These are phyloP conservation scores for Penstemon newberryi DNA, from an alignment of 257 asterid species.

Conservation along the genomic window DNA sequence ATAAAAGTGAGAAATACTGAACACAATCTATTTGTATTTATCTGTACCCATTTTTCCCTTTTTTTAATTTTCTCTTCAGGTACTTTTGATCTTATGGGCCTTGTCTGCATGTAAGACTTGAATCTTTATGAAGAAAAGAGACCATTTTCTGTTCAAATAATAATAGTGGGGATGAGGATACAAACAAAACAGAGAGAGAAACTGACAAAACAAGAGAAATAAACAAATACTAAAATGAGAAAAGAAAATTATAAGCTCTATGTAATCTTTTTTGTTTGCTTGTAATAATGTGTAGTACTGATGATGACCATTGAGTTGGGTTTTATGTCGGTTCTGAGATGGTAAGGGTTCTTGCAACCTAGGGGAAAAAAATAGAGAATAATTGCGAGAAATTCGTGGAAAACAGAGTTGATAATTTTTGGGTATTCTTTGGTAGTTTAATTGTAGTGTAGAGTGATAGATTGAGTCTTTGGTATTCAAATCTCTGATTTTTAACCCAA, in stretches of 20 bases:
- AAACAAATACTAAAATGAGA: constrained; percentile 10
- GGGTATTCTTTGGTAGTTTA: too few species aligned
- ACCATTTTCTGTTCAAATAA: constrained; percentile 38
- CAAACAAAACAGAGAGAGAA: constrained; percentile 34
- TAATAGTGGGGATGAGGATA: constrained; percentile 31
- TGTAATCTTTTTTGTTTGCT: too few species aligned
- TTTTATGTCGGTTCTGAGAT: too few species aligned
- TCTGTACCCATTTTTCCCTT: not conserved
- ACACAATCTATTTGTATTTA: not conserved
- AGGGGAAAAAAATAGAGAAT: too few species aligned
- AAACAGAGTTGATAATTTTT: too few species aligned
- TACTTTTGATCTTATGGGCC: constrained; percentile 38
- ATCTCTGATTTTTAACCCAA: too few species aligned
- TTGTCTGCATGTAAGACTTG: constrained; percentile 30
- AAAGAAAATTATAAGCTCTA: constrained; percentile 5
- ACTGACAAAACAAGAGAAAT: not conserved
- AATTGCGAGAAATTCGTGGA: too few species aligned
- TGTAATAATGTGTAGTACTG: too few species aligned
- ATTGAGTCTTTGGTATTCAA: too few species aligned
- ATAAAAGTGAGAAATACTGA: not conserved
- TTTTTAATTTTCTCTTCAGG: constrained; percentile 21
- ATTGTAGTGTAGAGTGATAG: too few species aligned
- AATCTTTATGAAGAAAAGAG: constrained; percentile 36
- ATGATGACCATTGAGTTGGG: too few species aligned
- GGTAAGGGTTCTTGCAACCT: too few species aligned